These are phyloP conservation scores for Gymnopus androsaceus DNA, from an alignment of 1,284 basidiomycete species.

Conservation along the genomic window DNA sequence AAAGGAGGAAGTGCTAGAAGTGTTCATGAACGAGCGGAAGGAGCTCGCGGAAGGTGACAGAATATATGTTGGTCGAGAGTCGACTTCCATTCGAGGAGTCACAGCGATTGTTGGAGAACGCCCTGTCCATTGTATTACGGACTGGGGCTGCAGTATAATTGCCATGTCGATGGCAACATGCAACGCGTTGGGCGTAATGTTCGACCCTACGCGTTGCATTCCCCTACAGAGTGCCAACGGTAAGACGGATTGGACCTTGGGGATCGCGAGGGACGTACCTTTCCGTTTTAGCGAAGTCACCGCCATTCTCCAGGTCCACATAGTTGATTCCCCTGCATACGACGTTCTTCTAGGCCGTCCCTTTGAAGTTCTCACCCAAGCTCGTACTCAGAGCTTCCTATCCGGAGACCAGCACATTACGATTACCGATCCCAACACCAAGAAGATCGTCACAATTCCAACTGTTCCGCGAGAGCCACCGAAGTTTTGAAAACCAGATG, in stretches of 20 bases:
- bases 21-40: neutral
- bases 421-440: neutral
- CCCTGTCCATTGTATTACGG: slow-evolving; percentile 7
- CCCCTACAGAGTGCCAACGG: slow-evolving; percentile 27
- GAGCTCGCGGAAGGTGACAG: neutral
- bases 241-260: slow-evolving; percentile 21
- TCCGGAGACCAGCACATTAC: neutral
- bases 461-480: no score
- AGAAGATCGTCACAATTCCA: neutral
- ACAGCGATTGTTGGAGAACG: neutral
- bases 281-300: slow-evolving; percentile 26
- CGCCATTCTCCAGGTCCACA: slow-evolving; percentile 30
- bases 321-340: slow-evolving; percentile 31
- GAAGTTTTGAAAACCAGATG: neutral
- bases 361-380: slow-evolving; percentile 33
- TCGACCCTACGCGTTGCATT: slow-evolving; percentile 24
- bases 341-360: slow-evolving; percentile 34
- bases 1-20: neutral
- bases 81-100: neutral
- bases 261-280: slow-evolving; percentile 27
- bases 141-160: slow-evolving; percentile 26
- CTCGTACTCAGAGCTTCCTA: slow-evolving; percentile 6
- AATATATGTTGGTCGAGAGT: neutral
- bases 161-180: slow-evolving; percentile 22
- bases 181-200: slow-evolving; percentile 13